Evolutionary conservation across 768 basidiomycete species (phyloP).

Genomic region (Termitomyces sp.): DNA sequence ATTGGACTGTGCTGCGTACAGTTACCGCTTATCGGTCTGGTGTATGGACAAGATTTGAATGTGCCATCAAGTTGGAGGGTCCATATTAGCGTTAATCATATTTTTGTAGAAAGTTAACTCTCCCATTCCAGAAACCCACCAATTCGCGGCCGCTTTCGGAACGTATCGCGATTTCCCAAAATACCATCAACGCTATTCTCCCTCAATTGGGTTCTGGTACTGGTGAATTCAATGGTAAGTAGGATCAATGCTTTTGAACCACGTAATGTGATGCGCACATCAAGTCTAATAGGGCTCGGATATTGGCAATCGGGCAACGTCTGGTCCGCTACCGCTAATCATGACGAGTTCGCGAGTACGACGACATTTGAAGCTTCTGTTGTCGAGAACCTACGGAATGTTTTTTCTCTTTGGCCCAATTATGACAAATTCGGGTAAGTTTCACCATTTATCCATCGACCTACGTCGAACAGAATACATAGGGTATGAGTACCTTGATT

Average conservation of each 20-base stretch:
- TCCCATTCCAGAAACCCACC: slow-evolving; percentile 32
- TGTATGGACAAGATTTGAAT: slow-evolving; percentile 34
- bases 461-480: neutral
- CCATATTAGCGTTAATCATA: slow-evolving; percentile 8
- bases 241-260: neutral
- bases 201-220: slow-evolving; percentile 32
- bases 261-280: neutral
- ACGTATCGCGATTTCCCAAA: slow-evolving; percentile 38
- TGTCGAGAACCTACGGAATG: slow-evolving; percentile 36
- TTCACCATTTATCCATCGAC: neutral
- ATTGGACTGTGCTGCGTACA: neutral
- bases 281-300: slow-evolving; percentile 33
- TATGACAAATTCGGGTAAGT: slow-evolving; percentile 40
- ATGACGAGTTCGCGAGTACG: slow-evolving; percentile 36
- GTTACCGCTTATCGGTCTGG: slow-evolving; percentile 1
- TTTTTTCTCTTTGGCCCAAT: slow-evolving; percentile 32
- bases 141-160: slow-evolving; percentile 34
- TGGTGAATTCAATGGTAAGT: slow-evolving; percentile 42
- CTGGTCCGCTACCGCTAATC: slow-evolving; percentile 47
- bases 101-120: neutral
- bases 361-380: slow-evolving; percentile 35
- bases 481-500: neutral
- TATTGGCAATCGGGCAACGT: slow-evolving; percentile 55
- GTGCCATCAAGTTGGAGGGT: slow-evolving; percentile 44
- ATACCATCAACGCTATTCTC: slow-evolving; percentile 37